A percentile compares a stretch with the other conserved stretches of the same genome.
Evolutionary conservation across 371 early-diverging fungal genomes (phyloP).

Genomic region (Mucor racemosus): DNA sequence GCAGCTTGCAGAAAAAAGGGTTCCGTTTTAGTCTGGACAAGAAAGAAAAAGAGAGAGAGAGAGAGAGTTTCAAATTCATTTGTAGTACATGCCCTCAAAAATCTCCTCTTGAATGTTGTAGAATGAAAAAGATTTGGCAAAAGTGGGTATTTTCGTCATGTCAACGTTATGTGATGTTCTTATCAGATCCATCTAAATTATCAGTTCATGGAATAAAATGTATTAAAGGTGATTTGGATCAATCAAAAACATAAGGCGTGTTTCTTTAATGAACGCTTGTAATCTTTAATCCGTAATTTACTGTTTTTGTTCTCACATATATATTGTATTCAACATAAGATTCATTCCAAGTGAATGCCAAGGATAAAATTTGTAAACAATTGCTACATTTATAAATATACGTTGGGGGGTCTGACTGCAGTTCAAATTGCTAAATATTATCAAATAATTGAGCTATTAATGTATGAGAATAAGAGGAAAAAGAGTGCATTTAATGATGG

Average conservation of each 20-base stretch:
- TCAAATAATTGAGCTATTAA: no score
- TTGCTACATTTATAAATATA: not conserved
- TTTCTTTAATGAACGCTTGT: no score
- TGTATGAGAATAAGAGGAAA: no score
- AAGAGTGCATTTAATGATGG: no score
- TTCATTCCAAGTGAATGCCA: not conserved
- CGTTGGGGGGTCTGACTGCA: not conserved
- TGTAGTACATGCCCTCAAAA: no score
- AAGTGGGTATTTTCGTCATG: not conserved
- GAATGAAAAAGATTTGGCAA: not conserved
- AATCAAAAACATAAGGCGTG: no score
- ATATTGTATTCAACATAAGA: no score
- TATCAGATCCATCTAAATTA: not conserved
- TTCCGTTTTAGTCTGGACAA: not conserved
- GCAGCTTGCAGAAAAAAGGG: slow-evolving; percentile 1
- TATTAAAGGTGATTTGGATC: no score
- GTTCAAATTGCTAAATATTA: not conserved
- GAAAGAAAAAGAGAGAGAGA: no score
- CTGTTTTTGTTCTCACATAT: no score
- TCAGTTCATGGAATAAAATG: no score
- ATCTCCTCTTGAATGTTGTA: not conserved
- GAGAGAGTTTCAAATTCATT: slow-evolving; percentile 1
- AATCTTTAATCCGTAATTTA: no score
- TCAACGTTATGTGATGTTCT: not conserved
- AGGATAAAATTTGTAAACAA: not conserved